Base-by-base conservation (phyloP, 2,329 filamentous ascomycete genomes). In the Aspergillus sp. region DNA sequence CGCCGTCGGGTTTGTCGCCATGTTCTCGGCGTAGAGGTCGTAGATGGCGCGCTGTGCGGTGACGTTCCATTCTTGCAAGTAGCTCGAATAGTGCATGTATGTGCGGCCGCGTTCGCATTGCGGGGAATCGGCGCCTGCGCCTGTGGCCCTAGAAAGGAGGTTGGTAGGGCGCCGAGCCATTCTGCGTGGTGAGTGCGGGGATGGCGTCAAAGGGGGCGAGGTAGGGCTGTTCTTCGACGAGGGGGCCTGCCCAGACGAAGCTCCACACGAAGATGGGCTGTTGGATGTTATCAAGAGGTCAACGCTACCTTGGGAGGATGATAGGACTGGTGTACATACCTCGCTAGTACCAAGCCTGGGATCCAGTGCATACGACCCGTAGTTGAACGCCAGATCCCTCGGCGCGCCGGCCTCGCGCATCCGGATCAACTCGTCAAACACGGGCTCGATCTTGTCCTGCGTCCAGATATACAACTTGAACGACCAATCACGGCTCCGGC, bases 151-250 rank as follows among this genome's bases (percentile, higher is more conserved):
- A 4, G 34, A 13, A 38, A 43, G 15, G 3, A 43, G 8, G 4
- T 6, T n/a, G 4, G 4, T 54, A 54, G 7, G 51, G 34, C 4
- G 25, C 19, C 5, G 22, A 17, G 9, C 51, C 34, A 2, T 34
- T 6, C 2, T 15, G 6, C 2, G 2, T 15, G 34, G 4, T 46
- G n/a, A 56, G 13, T 19, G 31, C 31, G 23, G 28, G 28, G 22
- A 61, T 41, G 3, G 9, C 15, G 41, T 61, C 17, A n/a, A 61
- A 58, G 4, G 48, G 43, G 11, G 19, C 54, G 3, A 61, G 45
- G n/a, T 25, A 23, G 3, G 23, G 13, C 7, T 49, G 41, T 2
- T 50, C 54, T 2, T 50, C 50, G 7, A 15, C 43, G 4, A 17
- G 30, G 2, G 54, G 41, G 3, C 59, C 54, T 22, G 7, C 30